These are phyloP conservation scores for Plantago rigida DNA, from an alignment of 305 asterid genomes.

Conservation along the genomic window DNA sequence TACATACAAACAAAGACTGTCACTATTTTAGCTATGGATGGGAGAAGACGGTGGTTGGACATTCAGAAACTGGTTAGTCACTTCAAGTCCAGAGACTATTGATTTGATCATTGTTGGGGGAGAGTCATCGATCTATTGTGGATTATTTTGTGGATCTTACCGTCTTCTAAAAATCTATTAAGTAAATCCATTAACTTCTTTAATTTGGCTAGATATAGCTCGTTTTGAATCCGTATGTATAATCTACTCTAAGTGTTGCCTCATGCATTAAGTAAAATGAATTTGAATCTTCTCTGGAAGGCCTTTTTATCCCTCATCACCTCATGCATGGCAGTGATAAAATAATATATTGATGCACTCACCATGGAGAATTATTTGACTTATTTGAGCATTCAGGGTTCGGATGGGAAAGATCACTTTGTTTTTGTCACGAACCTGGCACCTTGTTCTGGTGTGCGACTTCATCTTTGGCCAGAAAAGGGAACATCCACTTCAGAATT, in stretches of 20 bases:
- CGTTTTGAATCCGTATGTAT: conserved; percentile 4
- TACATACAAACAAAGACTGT: conserved; percentile 62
- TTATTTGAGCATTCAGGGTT: conserved; percentile 49
- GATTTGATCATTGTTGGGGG: conserved; percentile 6
- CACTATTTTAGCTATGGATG: conserved; percentile 94
- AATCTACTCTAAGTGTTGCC: conserved; percentile 3
- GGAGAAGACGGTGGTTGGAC: conserved; percentile 97
- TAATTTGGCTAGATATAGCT: conserved; percentile 3
- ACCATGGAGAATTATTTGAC: conserved; percentile 22
- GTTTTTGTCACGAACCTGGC: conserved; percentile 88
- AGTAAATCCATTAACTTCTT: background rate
- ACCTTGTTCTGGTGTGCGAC: conserved; percentile 89
- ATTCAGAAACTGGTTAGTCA: conserved; percentile 76
- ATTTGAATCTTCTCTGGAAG: conserved; percentile 16
- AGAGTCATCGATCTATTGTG: conserved; percentile 9
- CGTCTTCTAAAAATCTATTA: conserved; percentile 9
- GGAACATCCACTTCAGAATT: conserved; percentile 42
- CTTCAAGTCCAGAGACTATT: conserved; percentile 24
- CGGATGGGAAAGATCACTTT: conserved; percentile 60
- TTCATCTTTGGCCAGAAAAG: conserved; percentile 89
- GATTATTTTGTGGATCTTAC: conserved; percentile 11
- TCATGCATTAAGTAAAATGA: conserved; percentile 7
- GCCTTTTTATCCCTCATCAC: conserved; percentile 10
- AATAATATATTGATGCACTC: conserved; percentile 6
- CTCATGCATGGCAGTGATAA: conserved; percentile 8